phyloP scores from a whole-genome alignment of 1,284 basidiomycete species.

The Thelephora terrestris region DNA sequence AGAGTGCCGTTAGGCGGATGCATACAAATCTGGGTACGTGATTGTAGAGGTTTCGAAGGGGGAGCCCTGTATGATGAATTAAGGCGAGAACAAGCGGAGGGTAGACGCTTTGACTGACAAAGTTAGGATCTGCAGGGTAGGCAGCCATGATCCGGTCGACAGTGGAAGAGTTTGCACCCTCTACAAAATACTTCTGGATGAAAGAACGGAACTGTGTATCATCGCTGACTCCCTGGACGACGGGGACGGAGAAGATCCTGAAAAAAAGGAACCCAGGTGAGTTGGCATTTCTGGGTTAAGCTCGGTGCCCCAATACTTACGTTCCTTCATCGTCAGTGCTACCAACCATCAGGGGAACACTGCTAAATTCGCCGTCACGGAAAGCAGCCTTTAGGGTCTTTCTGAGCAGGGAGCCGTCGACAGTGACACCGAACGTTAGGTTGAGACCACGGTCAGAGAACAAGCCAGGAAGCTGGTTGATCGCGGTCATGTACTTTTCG shows the following conservation, averaged over 20 bases:
- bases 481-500: constrained; percentile 29
- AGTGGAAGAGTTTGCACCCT: no score
- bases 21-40: constrained; percentile 4
- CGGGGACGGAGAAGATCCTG: no score
- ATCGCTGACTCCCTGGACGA: no score
- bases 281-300: constrained; percentile 1
- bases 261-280: no score
- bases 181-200: no score
- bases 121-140: constrained; percentile 13
- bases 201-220: no score
- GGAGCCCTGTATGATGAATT: constrained; percentile 9
- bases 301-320: background rate
- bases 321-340: background rate
- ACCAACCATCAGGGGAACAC: constrained; percentile 38
- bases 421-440: constrained; percentile 26
- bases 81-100: no score
- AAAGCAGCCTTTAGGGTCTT: constrained; percentile 31
- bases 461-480: constrained; percentile 32
- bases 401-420: constrained; percentile 40
- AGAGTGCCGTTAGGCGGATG: background rate
- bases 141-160: constrained; percentile 11
- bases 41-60: constrained; percentile 19
- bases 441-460: constrained; percentile 23
- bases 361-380: constrained; percentile 30
- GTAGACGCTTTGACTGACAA: no score